Conservation (phyloP, 257 asterid genomes). For the Cruciata laevipes region DNA sequence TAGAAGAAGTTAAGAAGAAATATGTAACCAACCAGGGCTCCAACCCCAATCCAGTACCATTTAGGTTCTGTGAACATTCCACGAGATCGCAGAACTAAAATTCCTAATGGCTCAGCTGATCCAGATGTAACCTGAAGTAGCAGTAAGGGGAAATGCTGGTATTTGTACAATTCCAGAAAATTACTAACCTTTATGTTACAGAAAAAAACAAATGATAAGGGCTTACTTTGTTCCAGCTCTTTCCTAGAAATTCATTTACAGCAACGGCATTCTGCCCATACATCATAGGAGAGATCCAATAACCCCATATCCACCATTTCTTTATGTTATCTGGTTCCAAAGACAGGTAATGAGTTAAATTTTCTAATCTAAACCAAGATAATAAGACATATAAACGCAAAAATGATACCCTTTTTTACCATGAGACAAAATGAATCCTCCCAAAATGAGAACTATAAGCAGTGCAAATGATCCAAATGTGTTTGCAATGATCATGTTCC, state of each 20-base stretch:
- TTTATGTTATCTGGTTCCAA: slow-evolving; percentile 12
- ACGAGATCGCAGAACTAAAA: slow-evolving; percentile 26
- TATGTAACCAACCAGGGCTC: slow-evolving; percentile 33
- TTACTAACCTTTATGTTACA: not conserved
- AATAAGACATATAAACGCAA: not conserved
- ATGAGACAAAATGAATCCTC: slow-evolving; percentile 83
- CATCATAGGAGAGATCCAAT: slow-evolving; percentile 92
- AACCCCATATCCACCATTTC: slow-evolving; percentile 97
- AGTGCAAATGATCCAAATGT: slow-evolving; percentile 83
- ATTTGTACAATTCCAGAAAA: not conserved
- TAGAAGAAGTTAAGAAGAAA: slow-evolving; percentile 25
- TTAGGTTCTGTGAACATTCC: slow-evolving; percentile 31
- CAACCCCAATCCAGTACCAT: slow-evolving; percentile 49
- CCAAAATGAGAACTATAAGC: slow-evolving; percentile 77
- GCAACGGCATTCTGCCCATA: slow-evolving; percentile 85
- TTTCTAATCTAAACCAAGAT: not conserved
- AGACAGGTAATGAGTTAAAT: not conserved
- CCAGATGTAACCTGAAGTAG: slow-evolving; percentile 22
- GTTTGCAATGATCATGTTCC: slow-evolving; percentile 84
- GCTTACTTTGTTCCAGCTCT: slow-evolving; percentile 51
- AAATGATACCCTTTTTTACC: slow-evolving; percentile 29
- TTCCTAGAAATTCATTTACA: slow-evolving; percentile 80
- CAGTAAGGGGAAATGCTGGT: not conserved
- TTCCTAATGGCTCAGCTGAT: slow-evolving; percentile 24
- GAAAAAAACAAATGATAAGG: slow-evolving; percentile 13